Evolutionary conservation across 129 eudicot species (phyloP).

Genomic region (Flaveria ramosissima): DNA sequence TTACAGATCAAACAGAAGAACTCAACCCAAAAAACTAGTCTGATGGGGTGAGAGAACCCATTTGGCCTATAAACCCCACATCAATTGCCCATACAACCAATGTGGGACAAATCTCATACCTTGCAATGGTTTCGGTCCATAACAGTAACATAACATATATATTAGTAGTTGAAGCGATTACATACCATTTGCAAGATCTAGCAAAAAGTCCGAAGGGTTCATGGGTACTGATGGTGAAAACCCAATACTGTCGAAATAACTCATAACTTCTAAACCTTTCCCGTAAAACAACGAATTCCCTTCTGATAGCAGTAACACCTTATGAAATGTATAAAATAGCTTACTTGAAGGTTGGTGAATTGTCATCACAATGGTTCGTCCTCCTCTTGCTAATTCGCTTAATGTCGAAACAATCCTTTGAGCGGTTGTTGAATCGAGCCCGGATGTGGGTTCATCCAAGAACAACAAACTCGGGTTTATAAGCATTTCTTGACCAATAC

Average conservation of each 20-base stretch:
- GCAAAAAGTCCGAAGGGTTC: slow-evolving; percentile 87
- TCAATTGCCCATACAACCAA: no score
- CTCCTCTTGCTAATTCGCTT: slow-evolving; percentile 71
- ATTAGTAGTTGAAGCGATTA: no score
- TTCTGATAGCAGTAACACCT: slow-evolving; percentile 72
- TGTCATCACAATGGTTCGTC: slow-evolving; percentile 79
- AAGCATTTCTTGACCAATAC: slow-evolving; percentile 90
- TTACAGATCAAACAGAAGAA: no score
- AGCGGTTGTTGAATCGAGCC: slow-evolving; percentile 92
- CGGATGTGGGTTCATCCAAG: slow-evolving; percentile 91
- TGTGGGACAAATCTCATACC: no score
- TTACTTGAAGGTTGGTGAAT: slow-evolving; percentile 91
- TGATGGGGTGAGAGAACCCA: no score
- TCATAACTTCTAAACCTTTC: slow-evolving; percentile 57
- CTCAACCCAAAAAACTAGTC: no score
- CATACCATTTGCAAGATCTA: slow-evolving; percentile 87
- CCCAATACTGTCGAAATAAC: slow-evolving; percentile 59
- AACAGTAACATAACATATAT: no score
- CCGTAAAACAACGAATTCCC: slow-evolving; percentile 80
- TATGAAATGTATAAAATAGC: slow-evolving; percentile 80
- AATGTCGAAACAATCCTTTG: slow-evolving; percentile 67
- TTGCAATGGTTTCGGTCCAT: no score
- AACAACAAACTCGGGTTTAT: slow-evolving; percentile 77
- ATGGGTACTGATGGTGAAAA: slow-evolving; percentile 68
- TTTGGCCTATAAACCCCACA: no score